Conservation (phyloP, 2,329 filamentous ascomycete species). For the Trichoderma breve region DNA sequence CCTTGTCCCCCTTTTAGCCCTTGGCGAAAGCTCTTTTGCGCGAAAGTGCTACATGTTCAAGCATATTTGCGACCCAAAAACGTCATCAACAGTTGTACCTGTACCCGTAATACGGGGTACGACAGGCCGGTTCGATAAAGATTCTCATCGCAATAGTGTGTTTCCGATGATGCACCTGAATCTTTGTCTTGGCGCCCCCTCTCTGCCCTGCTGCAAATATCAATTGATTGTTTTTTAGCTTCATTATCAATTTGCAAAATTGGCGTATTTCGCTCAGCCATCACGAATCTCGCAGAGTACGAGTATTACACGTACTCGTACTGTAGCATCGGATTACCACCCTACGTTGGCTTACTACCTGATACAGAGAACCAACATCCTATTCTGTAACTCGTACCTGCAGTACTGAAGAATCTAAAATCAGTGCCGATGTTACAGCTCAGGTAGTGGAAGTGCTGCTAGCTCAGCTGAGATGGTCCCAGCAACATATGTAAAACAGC, state of each 20-base stretch:
- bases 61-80: background rate
- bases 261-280: background rate
- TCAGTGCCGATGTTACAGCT: background rate
- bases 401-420: background rate
- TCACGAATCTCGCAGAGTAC: background rate
- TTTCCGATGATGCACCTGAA: background rate
- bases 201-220: background rate
- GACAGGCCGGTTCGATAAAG: background rate
- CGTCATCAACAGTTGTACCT: background rate
- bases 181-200: background rate
- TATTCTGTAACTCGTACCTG: background rate
- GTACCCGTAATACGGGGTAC: background rate
- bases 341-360: background rate
- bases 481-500: background rate
- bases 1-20: background rate
- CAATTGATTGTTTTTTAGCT: background rate
- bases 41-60: background rate
- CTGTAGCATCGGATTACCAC: background rate
- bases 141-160: background rate
- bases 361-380: background rate
- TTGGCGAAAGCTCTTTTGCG: slow-evolving; percentile 3
- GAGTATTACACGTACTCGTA: background rate
- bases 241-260: background rate
- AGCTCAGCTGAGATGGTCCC: background rate
- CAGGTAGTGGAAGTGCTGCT: background rate